These are phyloP conservation scores for Ogataea neopini DNA, from an alignment of 805 yeast genomes.

Conservation along the genomic window DNA sequence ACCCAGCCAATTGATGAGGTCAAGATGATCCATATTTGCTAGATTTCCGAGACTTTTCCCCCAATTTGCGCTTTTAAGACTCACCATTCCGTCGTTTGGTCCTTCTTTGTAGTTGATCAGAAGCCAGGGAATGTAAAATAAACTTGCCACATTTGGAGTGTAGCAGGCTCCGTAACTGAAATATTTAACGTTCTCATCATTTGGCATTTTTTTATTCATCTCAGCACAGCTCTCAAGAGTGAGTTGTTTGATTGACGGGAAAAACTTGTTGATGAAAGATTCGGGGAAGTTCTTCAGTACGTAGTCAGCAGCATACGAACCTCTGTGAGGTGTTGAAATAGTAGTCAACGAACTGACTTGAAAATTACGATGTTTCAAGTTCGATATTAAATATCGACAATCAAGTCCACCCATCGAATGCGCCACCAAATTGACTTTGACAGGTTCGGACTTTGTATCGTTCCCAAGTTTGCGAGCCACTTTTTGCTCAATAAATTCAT, in stretches of 20 bases:
- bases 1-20: slow-evolving; percentile 82
- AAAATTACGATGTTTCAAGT: slow-evolving; percentile 48
- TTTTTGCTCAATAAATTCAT: slow-evolving; percentile 45
- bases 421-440: slow-evolving; percentile 72
- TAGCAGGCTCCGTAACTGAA: slow-evolving; percentile 83
- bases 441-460: slow-evolving; percentile 27
- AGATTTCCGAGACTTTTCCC: slow-evolving; percentile 81
- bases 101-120: slow-evolving; percentile 52
- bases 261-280: slow-evolving; percentile 17
- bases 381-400: slow-evolving; percentile 70
- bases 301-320: slow-evolving; percentile 80
- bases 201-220: slow-evolving; percentile 53
- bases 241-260: slow-evolving; percentile 57
- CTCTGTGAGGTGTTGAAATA: slow-evolving; percentile 84
- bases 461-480: slow-evolving; percentile 27
- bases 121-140: slow-evolving; percentile 65
- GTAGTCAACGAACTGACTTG: slow-evolving; percentile 78
- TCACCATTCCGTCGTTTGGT: slow-evolving; percentile 84
- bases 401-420: slow-evolving; percentile 97
- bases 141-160: slow-evolving; percentile 58
- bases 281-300: slow-evolving; percentile 39
- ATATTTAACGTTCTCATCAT: slow-evolving; percentile 67
- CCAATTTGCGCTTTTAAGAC: slow-evolving; percentile 78
- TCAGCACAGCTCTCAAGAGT: slow-evolving; percentile 53
- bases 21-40: slow-evolving; percentile 79